Base-by-base conservation (phyloP, 1,284 basidiomycete species). In the Heterobasidion irregulare region DNA sequence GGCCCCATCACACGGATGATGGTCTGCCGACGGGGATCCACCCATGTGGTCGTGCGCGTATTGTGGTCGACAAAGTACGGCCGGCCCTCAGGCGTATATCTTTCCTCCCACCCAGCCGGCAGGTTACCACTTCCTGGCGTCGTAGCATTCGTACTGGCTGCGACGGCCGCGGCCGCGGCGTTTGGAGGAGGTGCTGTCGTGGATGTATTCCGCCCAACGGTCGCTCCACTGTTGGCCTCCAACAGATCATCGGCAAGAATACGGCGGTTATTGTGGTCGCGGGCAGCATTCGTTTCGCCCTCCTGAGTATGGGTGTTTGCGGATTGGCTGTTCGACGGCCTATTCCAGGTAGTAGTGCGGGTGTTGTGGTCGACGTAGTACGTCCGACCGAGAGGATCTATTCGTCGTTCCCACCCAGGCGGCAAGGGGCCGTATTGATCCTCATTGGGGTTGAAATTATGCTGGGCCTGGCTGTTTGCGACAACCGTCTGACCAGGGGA, bases 31-130 rank as follows among this genome's bases (percentile, higher is more conserved):
- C 96, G 86, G 4, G 97, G 97, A 70, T 99, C 97, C 35, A 94
- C 94, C 96, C 96, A 99, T 19, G 96, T 98, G 15, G 96, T 98
- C 38, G 94, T 97, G 32, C 97, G 84, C 0, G 93, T 94, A 68
- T 92, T 92, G 75, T 97, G 94, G 66, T 96, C 92, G 33, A 99
- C 95, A 68, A 97, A 98, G 76, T 98, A 99, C 1, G 96, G 93
- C 50, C 97, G 81, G 6, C 96, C 96, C 72, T 98, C 94, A n/a
- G 95, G 89, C 1, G 95, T 98, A 66, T 92, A 89, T 44, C 96
- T 86, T 71, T 99, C 96, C 71, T 99, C 97, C 97, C 97, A 99
- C 15, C 96, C 97, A 16, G 92, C 83, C 0, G 96, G 97, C 6
- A 99, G 78, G 15, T 90, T 91, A 12, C 96, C 90, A 58, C 74